Conservation (phyloP, 495 filamentous ascomycete genomes). For the Hamigera avellanea region DNA sequence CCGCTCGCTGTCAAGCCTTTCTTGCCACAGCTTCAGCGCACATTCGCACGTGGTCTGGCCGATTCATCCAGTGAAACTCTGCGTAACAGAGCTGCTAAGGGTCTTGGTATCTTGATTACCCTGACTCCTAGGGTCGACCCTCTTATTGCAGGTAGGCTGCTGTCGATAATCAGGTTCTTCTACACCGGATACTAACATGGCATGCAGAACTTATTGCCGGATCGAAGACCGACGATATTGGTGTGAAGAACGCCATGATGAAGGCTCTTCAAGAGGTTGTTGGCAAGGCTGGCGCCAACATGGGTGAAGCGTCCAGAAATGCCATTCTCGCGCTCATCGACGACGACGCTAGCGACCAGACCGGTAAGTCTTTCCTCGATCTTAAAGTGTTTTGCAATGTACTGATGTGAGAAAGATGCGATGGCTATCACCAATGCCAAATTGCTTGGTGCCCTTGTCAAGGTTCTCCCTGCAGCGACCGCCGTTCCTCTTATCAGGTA, state of each 20-base stretch:
- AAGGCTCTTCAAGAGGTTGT: conserved; percentile 95
- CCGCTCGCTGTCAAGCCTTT: conserved; percentile 92
- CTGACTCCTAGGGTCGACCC: conserved; percentile 93
- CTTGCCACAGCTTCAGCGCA: conserved; percentile 89
- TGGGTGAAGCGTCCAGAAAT: conserved; percentile 78
- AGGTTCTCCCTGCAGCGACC: conserved; percentile 58
- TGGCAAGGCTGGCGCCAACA: conserved; percentile 84
- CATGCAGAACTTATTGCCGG: conserved; percentile 82
- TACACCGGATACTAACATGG: conserved; percentile 1
- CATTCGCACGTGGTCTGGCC: conserved; percentile 89
- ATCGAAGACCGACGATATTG: conserved; percentile 76
- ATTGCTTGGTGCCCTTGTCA: conserved; percentile 78
- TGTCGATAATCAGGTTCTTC: not conserved
- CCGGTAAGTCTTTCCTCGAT: conserved; percentile 32
- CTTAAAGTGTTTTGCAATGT: not conserved
- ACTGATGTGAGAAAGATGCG: conserved; percentile 31
- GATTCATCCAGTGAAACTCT: conserved; percentile 86
- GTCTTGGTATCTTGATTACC: conserved; percentile 89
- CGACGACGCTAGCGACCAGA: conserved; percentile 61
- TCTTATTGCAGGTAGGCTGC: conserved; percentile 46
- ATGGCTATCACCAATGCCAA: conserved; percentile 84
- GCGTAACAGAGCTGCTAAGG: conserved; percentile 84
- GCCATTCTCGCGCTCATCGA: conserved; percentile 82
- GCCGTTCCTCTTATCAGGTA: conserved; percentile 62
- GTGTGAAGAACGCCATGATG: conserved; percentile 92